Percentiles rank a stretch among this genome's conserved stretches.
Conservation (phyloP, 192 early-diverging fungal species). For the Gryganskiella cystojenkinii region DNA sequence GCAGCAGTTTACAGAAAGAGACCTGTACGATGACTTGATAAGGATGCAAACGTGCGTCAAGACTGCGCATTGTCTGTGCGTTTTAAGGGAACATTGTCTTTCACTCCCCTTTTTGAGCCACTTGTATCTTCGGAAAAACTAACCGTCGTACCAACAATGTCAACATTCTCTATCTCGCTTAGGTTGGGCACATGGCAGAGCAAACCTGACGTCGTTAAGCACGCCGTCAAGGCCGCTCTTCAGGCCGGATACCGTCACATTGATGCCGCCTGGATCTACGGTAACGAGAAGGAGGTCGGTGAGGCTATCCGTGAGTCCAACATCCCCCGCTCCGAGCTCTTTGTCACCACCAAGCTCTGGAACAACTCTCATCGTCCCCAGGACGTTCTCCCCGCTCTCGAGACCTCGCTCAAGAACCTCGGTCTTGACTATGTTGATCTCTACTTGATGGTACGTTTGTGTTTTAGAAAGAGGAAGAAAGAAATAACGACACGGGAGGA, state of each 20-base stretch:
- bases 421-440: constrained; percentile 83
- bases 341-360: constrained; percentile 81
- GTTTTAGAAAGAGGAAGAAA: too few species aligned
- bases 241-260: constrained; percentile 78
- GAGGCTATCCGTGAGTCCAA: constrained; percentile 68
- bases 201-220: constrained; percentile 61
- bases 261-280: constrained; percentile 65
- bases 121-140: background rate
- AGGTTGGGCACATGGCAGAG: constrained; percentile 68
- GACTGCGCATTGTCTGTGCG: too few species aligned
- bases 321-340: constrained; percentile 79
- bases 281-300: constrained; percentile 86
- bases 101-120: background rate
- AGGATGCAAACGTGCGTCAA: too few species aligned
- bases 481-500: too few species aligned
- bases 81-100: background rate
- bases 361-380: constrained; percentile 66
- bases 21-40: too few species aligned
- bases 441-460: constrained; percentile 67
- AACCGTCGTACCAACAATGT: background rate
- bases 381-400: constrained; percentile 68
- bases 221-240: constrained; percentile 74
- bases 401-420: constrained; percentile 74
- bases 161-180: background rate
- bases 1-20: too few species aligned